Evolutionary conservation across 306 rosid species (phyloP).

Genomic region (Luffa aegyptiaca): DNA sequence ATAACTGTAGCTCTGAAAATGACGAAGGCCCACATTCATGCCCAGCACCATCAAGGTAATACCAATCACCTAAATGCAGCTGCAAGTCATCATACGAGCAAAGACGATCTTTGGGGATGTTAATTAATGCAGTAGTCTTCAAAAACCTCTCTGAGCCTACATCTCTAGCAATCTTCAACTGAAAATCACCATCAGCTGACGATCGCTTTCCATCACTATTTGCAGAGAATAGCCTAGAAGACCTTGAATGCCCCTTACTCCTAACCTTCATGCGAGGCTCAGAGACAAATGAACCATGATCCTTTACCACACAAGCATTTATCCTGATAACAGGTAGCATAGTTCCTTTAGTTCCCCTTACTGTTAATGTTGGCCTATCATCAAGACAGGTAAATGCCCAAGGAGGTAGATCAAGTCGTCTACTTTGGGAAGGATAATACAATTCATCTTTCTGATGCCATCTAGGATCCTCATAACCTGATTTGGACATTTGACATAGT

Average conservation of each 20-base stretch:
- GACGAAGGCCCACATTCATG: conserved; percentile 89
- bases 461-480: conserved; percentile 93
- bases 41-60: conserved; percentile 95
- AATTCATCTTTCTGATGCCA: conserved; percentile 82
- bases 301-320: conserved; percentile 89
- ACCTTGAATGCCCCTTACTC: conserved; percentile 60
- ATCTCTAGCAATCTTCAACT: conserved; percentile 31
- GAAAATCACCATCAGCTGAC: conserved; percentile 64
- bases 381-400: conserved; percentile 86
- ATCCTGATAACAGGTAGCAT: conserved; percentile 81
- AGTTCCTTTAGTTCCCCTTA: conserved; percentile 75
- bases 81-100: conserved; percentile 61
- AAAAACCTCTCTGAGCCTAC: conserved; percentile 36
- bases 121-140: conserved; percentile 27
- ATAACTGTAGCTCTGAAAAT: conserved; percentile 65
- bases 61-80: conserved; percentile 88
- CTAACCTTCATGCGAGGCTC: conserved; percentile 65
- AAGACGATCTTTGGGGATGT: conserved; percentile 52
- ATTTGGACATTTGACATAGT: conserved; percentile 76
- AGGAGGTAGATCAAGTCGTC: conserved; percentile 75
- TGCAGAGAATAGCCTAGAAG: conserved; percentile 48
- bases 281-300: conserved; percentile 69
- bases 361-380: conserved; percentile 31
- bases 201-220: conserved; percentile 70
- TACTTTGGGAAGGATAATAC: conserved; percentile 72